Evolutionary conservation across 139 green algal species (phyloP), one percentile per base, ranked within the genome.

Genomic region (Diplosphaera chodatii): DNA sequence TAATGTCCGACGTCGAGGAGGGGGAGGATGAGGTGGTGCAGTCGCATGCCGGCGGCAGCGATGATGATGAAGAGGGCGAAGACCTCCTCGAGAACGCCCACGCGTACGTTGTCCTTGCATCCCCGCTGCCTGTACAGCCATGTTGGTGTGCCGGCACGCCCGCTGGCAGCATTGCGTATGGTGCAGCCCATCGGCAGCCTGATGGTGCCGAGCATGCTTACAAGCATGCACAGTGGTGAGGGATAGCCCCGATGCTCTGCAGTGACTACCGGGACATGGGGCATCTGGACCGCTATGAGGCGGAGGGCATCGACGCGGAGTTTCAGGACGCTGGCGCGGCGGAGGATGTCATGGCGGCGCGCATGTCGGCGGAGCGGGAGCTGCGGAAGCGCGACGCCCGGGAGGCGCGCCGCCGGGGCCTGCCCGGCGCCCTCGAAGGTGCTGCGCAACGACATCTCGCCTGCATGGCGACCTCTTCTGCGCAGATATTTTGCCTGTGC

Each of bases 181-280:
- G n/a, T n/a, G n/a, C n/a, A n/a, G n/a, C n/a, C n/a, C n/a, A n/a
- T n/a, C n/a, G n/a, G n/a, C n/a, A n/a, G n/a, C n/a, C n/a, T n/a
- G n/a, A n/a, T n/a, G n/a, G n/a, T n/a, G n/a, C n/a, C n/a, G n/a
- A n/a, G n/a, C n/a, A n/a, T n/a, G n/a, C n/a, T n/a, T n/a, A n/a
- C n/a, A n/a, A n/a, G n/a, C n/a, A n/a, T n/a, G n/a, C n/a, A n/a
- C n/a, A n/a, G n/a, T n/a, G n/a, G n/a, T n/a, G n/a, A n/a, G n/a
- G 37, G 6, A 10, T 48, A 48, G 6, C 8, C 10, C 10, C 37
- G 6, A 20, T 48, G 8, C 25, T 10, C 16, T 77, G 69, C 88
- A 96, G 92, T 37, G 94, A 99, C 79, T 99, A 99, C 77, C 87
- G 88, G n/a, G 72, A 83, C 8, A 96, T 92, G 71, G 74, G 85